Base-by-base conservation (phyloP, 148 eudicot genomes). In the Nyssa sinensis region DNA sequence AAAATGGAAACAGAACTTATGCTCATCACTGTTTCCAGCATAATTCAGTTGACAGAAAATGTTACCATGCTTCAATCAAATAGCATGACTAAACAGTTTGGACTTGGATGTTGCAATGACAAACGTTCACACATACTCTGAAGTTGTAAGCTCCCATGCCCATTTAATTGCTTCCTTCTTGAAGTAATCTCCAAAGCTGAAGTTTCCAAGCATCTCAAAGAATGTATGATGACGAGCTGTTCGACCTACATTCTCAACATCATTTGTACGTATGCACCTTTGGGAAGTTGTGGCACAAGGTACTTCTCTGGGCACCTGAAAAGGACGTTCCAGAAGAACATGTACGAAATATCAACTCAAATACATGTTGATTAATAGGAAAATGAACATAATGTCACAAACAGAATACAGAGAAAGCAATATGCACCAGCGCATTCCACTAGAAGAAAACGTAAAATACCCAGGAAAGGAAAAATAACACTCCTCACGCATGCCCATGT, bases 151-250 rank as follows among this genome's bases (percentile, higher is more conserved):
- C 84, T 95, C 98, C 98, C 98, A 92, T 41, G 98, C 97, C 98
- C 98, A 95, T 72, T 69, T 76, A 72, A 92, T 89, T 71, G 98
- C 97, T 74, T 95, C 98, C 75, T 85, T 91, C 85, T 95, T 95
- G 81, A 95, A 95, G 77, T 95, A 95, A 81, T 95, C 98, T 71
- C 98, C 98, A 80, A 95, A 92, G 75, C 98, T 92, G 75, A 95
- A 95, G 75, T 95, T 95, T 63, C 98, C 98, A 75, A 93, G 97
- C 98, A 95, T 95, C 81, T 92, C 96, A 89, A 95, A 95, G 77
- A 95, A 89, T 28, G 97, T 95, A 66, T 95, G 98, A 76, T 95
- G 98, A 32, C 98, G 89, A 73, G 97, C 72, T 72, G 98, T 95
- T 72, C 89, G 91, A 33, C 98, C 98, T 61, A 95, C 98, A 81